These are phyloP conservation scores for Beauveria scarabaeidicola DNA, from an alignment of 2,329 filamentous ascomycete genomes.

Conservation along the genomic window DNA sequence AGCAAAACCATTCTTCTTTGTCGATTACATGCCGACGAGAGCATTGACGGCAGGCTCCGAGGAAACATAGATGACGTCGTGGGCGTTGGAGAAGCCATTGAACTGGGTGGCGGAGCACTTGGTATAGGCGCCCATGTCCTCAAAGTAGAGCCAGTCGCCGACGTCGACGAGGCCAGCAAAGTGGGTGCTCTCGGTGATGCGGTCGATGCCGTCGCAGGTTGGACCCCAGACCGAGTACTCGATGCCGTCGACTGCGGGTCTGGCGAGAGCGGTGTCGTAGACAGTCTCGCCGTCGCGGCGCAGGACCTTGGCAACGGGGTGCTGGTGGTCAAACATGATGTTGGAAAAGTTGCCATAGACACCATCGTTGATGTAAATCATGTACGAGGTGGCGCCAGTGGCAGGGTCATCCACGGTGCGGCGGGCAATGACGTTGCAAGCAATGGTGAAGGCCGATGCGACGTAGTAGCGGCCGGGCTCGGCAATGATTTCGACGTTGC, in stretches of 20 bases:
- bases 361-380: constrained; percentile 96
- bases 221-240: constrained; percentile 98
- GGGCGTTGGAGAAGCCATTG: constrained; percentile 90
- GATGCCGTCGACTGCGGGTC: constrained; percentile 43
- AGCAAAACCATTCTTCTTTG: background rate
- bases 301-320: constrained; percentile 76
- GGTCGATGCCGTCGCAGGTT: constrained; percentile 95
- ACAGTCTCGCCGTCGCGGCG: constrained; percentile 49
- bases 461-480: constrained; percentile 97
- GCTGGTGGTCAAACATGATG: constrained; percentile 98
- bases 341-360: constrained; percentile 98
- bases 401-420: constrained; percentile 72
- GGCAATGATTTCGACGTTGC: constrained; percentile 74
- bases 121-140: constrained; percentile 97
- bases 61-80: constrained; percentile 90
- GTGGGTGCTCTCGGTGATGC: constrained; percentile 73
- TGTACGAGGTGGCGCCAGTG: constrained; percentile 65
- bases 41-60: constrained; percentile 83
- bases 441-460: constrained; percentile 84
- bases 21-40: constrained; percentile 41
- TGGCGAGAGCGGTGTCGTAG: constrained; percentile 47
- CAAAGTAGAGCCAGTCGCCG: constrained; percentile 97
- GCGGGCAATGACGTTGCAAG: constrained; percentile 91
- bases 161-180: constrained; percentile 75
- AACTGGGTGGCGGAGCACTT: constrained; percentile 96